Base-by-base conservation (phyloP, 176 grass and related monocot species). In the Carex cristatella region DNA sequence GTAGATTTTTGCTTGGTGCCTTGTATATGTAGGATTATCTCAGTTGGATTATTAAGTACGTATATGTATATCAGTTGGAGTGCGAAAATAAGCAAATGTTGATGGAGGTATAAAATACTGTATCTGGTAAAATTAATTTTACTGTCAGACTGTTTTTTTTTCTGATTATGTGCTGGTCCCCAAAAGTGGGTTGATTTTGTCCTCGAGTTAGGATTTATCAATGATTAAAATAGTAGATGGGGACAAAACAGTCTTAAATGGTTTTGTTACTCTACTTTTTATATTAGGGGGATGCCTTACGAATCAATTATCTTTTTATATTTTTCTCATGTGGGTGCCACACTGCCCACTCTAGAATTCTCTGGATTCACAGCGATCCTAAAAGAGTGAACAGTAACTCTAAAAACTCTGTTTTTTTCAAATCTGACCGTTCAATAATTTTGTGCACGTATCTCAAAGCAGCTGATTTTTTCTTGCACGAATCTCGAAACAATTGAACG, bases 131-230 rank as follows among this genome's bases (percentile, higher is more conserved):
- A 62, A 62, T 69, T 64, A 75, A 75, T 73, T 61, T 46, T 78
- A 85, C 83, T 5, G 38, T 62, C 16, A 77, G 4, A 30, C 15
- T 76, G 13, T n/a, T 73, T 48, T 53, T 10, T 71, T 70, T 55
- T 71, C 11, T 85, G 55, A 78, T 78, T 78, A 30, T 12, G 32
- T 61, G 74, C 7, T 86, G 84, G 84, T 86, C 84, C 84, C 55
- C 58, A 86, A 79, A 83, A 68, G 80, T 53, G 49, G 72, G 76
- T 80, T 59, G 38, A 59, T 69, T 79, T 78, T 86, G 84, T 71
- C 69, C 23, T 75, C 14, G 61, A 85, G 69, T 38, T 62, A 40
- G 42, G 59, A 78, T 51, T 79, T 79, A 80, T 86, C 84, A 86
- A 86, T 86, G 74, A 80, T 86, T 86, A 56, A 86, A 65, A 51